Evolutionary conservation across 1,284 basidiomycete genomes (phyloP), one percentile per base, ranked within the genome.

Genomic region (Pseudozyma thailandica): DNA sequence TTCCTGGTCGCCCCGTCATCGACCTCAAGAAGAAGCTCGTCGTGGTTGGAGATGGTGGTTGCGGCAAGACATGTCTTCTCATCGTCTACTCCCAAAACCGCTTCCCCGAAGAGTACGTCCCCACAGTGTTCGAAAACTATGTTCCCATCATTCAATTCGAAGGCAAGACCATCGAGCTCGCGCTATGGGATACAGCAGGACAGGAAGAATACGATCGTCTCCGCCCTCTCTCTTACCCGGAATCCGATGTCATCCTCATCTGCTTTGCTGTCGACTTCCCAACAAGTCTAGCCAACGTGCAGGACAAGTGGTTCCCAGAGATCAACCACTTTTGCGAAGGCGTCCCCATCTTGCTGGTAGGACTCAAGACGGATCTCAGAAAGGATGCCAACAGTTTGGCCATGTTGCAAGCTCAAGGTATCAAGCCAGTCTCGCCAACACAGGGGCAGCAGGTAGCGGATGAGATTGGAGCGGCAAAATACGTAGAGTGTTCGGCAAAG

Each of bases 281-380:
- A 21, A 92, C 93, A 83, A 93, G 91, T 46, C 86, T 95, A 63
- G 93, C 93, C 84, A 95, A 95, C 86, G 92, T 95, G 27, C 91
- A 94, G 86, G 93, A 94, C 85, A 95, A 94, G 54, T 98, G 95
- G 95, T 93, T 90, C 84, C 94, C 94, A 26, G 95, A 99, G 85
- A 92, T 98, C 60, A 90, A 92, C 37, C 96, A 98, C 84, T 98
- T 98, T 81, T 97, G 94, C 86, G 92, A 94, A 82, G 89, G 89
- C 73, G 93, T 93, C 6, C 96, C 95, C 1, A 87, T 95, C 66
- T 89, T 98, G 74, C 88, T 98, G 27, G 92, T 99, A 46, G 94
- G 89, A 25, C 93, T 93, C 49, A 98, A 99, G 86, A 80, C 74
- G 1, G 80, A 99, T 84, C 86, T 98, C 39, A 89, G 96, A 53